These are phyloP conservation scores for Xylaria acuta DNA, from an alignment of 495 filamentous ascomycete genomes.

Conservation along the genomic window DNA sequence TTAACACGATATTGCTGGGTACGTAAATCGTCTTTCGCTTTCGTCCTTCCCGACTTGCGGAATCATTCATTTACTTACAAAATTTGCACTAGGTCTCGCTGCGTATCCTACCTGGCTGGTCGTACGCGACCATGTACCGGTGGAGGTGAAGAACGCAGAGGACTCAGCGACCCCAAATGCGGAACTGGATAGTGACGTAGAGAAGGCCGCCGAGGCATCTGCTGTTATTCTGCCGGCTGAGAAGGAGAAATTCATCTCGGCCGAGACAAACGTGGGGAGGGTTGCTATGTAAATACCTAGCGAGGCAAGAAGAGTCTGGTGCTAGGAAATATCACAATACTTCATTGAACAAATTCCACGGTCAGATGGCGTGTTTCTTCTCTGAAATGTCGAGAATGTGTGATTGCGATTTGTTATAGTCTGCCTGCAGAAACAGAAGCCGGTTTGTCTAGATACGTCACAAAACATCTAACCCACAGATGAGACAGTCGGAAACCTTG, in stretches of 20 bases:
- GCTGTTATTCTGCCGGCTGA: not conserved
- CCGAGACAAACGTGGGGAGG: not conserved
- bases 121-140: slow-evolving; percentile 31
- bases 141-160: not conserved
- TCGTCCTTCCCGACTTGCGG: not conserved
- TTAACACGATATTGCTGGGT: slow-evolving; percentile 59
- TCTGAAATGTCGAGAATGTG: not conserved
- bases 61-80: not conserved
- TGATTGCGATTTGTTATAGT: too few species aligned
- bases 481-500: too few species aligned
- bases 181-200: slow-evolving; percentile 20
- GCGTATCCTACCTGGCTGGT: slow-evolving; percentile 36
- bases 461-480: not conserved
- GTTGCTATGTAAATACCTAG: not conserved
- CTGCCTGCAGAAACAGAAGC: not conserved
- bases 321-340: not conserved
- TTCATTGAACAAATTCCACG: not conserved
- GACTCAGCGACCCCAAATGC: not conserved
- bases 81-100: slow-evolving; percentile 26
- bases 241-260: slow-evolving; percentile 2
- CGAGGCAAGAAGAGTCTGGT: not conserved
- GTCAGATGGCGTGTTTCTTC: not conserved
- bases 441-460: not conserved
- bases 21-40: slow-evolving; percentile 1
- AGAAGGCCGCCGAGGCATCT: slow-evolving; percentile 3